phyloP scores from a whole-genome alignment of 306 rosid species.

The Vachellia collinsii region DNA sequence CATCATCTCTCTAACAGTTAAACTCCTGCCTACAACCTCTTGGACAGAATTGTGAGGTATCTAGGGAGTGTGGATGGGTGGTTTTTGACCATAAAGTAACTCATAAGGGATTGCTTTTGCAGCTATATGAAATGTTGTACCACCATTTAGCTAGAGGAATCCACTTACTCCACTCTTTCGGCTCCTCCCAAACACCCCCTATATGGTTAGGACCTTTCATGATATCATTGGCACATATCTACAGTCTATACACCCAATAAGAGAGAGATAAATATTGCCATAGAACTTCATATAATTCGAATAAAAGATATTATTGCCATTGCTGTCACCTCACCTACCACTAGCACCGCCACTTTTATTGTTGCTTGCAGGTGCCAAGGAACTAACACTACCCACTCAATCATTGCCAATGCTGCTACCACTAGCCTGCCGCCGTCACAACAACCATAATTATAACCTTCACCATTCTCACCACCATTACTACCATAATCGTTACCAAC shows the following conservation, averaged over 20 bases:
- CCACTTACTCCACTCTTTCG: no score
- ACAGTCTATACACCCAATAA: background rate
- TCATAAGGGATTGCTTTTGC: no score
- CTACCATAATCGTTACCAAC: background rate
- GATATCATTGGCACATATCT: background rate
- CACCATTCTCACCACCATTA: background rate
- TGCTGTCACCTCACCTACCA: background rate
- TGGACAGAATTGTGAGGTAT: no score
- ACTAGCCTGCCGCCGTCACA: background rate
- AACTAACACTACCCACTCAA: background rate
- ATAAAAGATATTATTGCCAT: background rate
- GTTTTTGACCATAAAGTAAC: no score
- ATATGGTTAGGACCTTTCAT: background rate
- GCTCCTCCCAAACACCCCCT: background rate
- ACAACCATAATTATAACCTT: background rate
- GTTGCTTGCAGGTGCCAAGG: background rate
- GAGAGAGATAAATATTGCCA: background rate
- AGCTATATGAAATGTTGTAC: no score
- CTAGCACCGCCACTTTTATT: background rate
- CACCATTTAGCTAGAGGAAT: no score
- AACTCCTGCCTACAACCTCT: no score
- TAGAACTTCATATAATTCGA: background rate
- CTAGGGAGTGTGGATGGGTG: no score
- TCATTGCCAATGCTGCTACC: background rate
- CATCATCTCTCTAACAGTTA: no score